These are phyloP conservation scores for Amaranthus palmeri DNA, from an alignment of 148 eudicot genomes.

Conservation along the genomic window DNA sequence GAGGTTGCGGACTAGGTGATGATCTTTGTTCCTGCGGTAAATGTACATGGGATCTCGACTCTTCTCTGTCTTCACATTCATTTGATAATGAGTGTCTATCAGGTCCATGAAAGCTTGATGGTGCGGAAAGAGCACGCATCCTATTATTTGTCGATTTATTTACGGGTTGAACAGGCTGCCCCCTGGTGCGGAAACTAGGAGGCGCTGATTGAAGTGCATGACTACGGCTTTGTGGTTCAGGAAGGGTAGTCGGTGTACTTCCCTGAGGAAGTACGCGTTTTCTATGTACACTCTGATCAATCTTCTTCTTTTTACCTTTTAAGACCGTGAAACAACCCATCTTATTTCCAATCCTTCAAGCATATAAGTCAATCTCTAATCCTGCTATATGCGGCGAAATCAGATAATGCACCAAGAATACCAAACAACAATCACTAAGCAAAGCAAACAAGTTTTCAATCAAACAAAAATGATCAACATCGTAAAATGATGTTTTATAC, in stretches of 20 bases:
- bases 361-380: slow-evolving; percentile 20
- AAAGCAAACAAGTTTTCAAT: neutral
- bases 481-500: neutral
- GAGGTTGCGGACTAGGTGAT: slow-evolving; percentile 77
- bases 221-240: slow-evolving; percentile 52
- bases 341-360: slow-evolving; percentile 27
- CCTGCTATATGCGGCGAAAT: slow-evolving; percentile 15
- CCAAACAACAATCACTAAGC: neutral
- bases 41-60: slow-evolving; percentile 30
- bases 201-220: slow-evolving; percentile 81
- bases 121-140: slow-evolving; percentile 71
- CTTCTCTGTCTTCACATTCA: slow-evolving; percentile 69
- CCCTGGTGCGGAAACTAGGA: slow-evolving; percentile 67
- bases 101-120: slow-evolving; percentile 64
- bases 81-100: slow-evolving; percentile 54
- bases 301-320: slow-evolving; percentile 78
- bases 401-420: neutral
- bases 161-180: slow-evolving; percentile 42
- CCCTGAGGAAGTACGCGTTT: slow-evolving; percentile 68
- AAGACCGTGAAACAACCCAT: slow-evolving; percentile 89
- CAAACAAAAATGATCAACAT: neutral
- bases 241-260: slow-evolving; percentile 58
- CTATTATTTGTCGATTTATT: slow-evolving; percentile 30
- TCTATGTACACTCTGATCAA: slow-evolving; percentile 39
- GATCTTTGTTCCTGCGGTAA: slow-evolving; percentile 45